Conservation (phyloP, 257 asterid genomes). For the Solanum peruvianum region DNA sequence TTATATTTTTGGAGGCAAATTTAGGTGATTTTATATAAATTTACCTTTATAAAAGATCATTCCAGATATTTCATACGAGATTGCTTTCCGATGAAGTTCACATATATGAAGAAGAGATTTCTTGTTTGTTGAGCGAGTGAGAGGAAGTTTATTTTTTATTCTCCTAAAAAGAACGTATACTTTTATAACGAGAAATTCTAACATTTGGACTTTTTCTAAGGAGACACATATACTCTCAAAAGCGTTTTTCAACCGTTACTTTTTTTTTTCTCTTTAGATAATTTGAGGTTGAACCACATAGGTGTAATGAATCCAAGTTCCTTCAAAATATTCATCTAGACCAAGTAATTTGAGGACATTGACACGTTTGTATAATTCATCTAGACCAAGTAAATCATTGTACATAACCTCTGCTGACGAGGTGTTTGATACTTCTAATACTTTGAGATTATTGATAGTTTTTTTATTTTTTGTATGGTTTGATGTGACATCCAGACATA, state of each 20-base stretch:
- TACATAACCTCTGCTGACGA: neutral
- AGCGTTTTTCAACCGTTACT: neutral
- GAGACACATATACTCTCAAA: neutral
- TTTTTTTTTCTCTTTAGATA: neutral
- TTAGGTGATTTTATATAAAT: neutral
- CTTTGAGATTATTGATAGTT: conserved; percentile 6
- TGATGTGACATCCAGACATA: conserved; percentile 20
- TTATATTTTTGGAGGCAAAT: too few species aligned
- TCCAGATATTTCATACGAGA: too few species aligned
- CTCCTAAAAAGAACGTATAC: neutral
- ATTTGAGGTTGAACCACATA: neutral
- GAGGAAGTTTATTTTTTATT: too few species aligned
- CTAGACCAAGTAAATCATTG: neutral
- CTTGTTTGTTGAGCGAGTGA: too few species aligned
- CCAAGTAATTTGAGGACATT: neutral
- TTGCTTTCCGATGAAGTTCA: too few species aligned
- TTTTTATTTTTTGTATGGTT: conserved; percentile 9
- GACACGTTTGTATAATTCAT: neutral
- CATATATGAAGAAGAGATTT: too few species aligned
- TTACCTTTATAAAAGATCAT: neutral
- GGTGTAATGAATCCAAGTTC: neutral
- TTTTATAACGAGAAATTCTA: neutral
- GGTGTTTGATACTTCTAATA: neutral
- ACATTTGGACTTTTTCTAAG: neutral
- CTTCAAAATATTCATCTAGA: neutral